These are phyloP conservation scores for Ceriops zippeliana DNA, from an alignment of 345 rosid genomes.

Conservation along the genomic window DNA sequence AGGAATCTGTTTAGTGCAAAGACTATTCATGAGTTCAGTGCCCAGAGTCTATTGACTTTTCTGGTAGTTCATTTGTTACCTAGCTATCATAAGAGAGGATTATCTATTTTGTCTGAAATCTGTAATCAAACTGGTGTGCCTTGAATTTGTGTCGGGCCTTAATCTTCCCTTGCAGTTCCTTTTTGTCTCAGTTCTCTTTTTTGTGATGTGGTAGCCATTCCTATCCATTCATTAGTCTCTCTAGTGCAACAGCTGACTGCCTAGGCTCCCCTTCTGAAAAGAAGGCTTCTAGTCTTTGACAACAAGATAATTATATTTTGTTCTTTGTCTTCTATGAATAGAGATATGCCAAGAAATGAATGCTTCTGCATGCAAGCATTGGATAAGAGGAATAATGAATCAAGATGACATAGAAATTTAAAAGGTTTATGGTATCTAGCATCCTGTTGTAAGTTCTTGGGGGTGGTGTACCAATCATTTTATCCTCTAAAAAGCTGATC, in stretches of 20 bases:
- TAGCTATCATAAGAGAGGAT: not conserved
- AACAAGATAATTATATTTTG: too few species aligned
- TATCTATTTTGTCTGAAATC: not conserved
- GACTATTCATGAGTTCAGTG: slow-evolving; percentile 92
- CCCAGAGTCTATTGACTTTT: slow-evolving; percentile 86
- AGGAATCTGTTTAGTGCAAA: slow-evolving; percentile 98
- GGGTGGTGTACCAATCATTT: too few species aligned
- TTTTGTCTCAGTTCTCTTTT: not conserved
- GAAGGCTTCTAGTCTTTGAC: not conserved
- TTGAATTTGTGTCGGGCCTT: not conserved
- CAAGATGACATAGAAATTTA: too few species aligned
- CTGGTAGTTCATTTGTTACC: slow-evolving; percentile 48
- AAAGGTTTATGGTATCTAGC: too few species aligned
- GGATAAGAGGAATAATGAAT: too few species aligned
- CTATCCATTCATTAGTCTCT: not conserved
- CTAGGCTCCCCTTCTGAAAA: not conserved
- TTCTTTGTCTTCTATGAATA: too few species aligned
- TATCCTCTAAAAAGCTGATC: too few species aligned
- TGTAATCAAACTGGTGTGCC: not conserved
- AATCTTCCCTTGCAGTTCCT: not conserved
- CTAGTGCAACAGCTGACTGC: not conserved
- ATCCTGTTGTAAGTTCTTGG: too few species aligned
- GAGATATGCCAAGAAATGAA: too few species aligned
- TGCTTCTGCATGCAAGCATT: too few species aligned
- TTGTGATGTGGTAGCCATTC: not conserved